A percentile compares a stretch with the other conserved stretches of the same genome.
Evolutionary conservation across 768 basidiomycete genomes (phyloP).

Genomic region (Daedaleopsis sinensis): DNA sequence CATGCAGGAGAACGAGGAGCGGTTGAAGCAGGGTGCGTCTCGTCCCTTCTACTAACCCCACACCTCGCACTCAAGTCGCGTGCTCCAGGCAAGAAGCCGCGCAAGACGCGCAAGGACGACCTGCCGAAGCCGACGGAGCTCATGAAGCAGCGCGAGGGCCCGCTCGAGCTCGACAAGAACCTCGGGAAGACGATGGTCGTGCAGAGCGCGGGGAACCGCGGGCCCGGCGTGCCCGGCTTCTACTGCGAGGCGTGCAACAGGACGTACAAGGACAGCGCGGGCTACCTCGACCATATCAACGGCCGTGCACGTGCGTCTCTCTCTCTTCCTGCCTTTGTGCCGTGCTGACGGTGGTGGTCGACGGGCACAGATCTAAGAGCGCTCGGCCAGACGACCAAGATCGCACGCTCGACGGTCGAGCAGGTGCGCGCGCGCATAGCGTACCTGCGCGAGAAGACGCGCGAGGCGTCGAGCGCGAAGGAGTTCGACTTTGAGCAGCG

Average conservation of each 20-base stretch:
- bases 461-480: slow-evolving; percentile 79
- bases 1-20: slow-evolving; percentile 85
- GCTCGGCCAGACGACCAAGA: slow-evolving; percentile 94
- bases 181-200: slow-evolving; percentile 95
- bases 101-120: slow-evolving; percentile 69
- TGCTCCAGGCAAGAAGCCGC: slow-evolving; percentile 78
- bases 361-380: slow-evolving; percentile 73
- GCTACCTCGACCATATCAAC: slow-evolving; percentile 95
- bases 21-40: slow-evolving; percentile 74
- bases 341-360: too few species aligned
- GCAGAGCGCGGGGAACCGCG: slow-evolving; percentile 76
- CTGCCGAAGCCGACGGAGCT: slow-evolving; percentile 92
- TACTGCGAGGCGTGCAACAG: slow-evolving; percentile 90
- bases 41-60: not conserved
- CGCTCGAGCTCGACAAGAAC: slow-evolving; percentile 93
- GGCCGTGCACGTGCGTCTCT: slow-evolving; percentile 80
- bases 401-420: slow-evolving; percentile 87
- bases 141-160: slow-evolving; percentile 84
- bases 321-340: not conserved
- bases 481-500: slow-evolving; percentile 95
- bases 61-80: not conserved
- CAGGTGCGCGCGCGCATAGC: slow-evolving; percentile 95
- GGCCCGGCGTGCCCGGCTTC: slow-evolving; percentile 92
- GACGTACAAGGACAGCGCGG: slow-evolving; percentile 92
- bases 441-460: slow-evolving; percentile 82